Evolutionary conservation across 345 rosid genomes (phyloP), one percentile per base, ranked within the genome.

Genomic region (Aegle marmelos): DNA sequence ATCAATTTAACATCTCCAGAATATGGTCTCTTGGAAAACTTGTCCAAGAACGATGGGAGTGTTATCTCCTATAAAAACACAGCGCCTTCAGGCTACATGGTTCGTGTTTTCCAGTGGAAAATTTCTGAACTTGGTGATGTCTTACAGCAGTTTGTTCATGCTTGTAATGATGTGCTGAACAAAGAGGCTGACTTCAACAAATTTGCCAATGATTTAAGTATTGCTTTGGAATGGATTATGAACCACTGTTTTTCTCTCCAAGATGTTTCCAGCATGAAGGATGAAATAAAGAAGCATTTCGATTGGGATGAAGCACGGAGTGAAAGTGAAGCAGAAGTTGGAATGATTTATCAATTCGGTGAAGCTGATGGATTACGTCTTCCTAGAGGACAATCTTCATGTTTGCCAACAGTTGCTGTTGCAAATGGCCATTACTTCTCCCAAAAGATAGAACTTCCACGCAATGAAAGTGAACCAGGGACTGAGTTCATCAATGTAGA

Each of bases 31-130:
- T 64, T 77, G 5, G 85, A 85, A 68, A 75, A 76, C n/a, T 75
- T 73, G 27, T 69, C 81, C 45, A 76, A 80, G 68, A 87, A 87
- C 71, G 90, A 91, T 53, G 88, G 84, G 45, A 86, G 68, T 68
- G 60, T 74, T 41, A 81, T 74, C 5, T 72, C 88, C 17, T 63
- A 79, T 45, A 83, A 88, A 85, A 87, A 58, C 61, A 66, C 87
- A 61, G 91, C 84, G 72, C 82, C 89, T 79, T 83, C 90, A 48
- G 93, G 88, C 28, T 96, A 96, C 87, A 82, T 79, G 62, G 89
- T 89, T 82, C 94, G 94, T 31, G 91, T 88, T 72, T 87, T 93
- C 86, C 98, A 96, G 79, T 92, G 99, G 98, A 93, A 96, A 88
- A 86, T 85, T 69, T 87, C 94, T 76, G 99, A 93, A 79, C 86